phyloP scores from a whole-genome alignment of 176 grass and related monocot genomes.

The Secale cereale region DNA sequence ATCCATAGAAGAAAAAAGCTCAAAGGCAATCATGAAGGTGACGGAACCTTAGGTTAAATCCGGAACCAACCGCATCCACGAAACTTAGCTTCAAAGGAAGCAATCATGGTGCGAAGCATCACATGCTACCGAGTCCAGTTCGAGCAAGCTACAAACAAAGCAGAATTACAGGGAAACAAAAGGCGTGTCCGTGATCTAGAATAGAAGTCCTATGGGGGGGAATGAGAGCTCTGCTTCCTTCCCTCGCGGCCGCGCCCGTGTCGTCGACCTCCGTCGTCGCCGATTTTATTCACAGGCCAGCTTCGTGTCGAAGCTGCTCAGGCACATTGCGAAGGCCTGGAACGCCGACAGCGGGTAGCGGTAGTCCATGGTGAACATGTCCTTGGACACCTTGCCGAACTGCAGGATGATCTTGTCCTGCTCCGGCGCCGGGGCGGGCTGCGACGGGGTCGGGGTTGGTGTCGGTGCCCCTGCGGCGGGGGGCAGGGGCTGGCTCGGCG shows the following conservation, averaged over 20 bases:
- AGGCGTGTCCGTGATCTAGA: slow-evolving; percentile 26
- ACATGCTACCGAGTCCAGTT: slow-evolving; percentile 13
- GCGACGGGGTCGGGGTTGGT: slow-evolving; percentile 38
- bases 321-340: slow-evolving; percentile 89
- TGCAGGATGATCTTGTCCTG: slow-evolving; percentile 89
- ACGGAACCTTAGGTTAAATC: background rate
- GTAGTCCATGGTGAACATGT: slow-evolving; percentile 99
- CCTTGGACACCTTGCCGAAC: slow-evolving; percentile 91
- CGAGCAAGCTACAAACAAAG: slow-evolving; percentile 32
- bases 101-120: slow-evolving; percentile 10
- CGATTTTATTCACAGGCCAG: slow-evolving; percentile 80
- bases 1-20: background rate
- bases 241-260: background rate
- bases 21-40: background rate
- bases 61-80: background rate
- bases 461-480: slow-evolving; percentile 25
- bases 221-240: background rate
- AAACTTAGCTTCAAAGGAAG: background rate
- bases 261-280: background rate
- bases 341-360: slow-evolving; percentile 84
- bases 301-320: slow-evolving; percentile 99
- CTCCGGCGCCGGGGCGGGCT: slow-evolving; percentile 28
- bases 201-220: slow-evolving; percentile 25
- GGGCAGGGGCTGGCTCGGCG: slow-evolving; percentile 30
- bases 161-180: slow-evolving; percentile 37